Evolutionary conservation across 2,329 filamentous ascomycete species (phyloP), one percentile per base, ranked within the genome.

Genomic region (Arthrobotrys sinensis): DNA sequence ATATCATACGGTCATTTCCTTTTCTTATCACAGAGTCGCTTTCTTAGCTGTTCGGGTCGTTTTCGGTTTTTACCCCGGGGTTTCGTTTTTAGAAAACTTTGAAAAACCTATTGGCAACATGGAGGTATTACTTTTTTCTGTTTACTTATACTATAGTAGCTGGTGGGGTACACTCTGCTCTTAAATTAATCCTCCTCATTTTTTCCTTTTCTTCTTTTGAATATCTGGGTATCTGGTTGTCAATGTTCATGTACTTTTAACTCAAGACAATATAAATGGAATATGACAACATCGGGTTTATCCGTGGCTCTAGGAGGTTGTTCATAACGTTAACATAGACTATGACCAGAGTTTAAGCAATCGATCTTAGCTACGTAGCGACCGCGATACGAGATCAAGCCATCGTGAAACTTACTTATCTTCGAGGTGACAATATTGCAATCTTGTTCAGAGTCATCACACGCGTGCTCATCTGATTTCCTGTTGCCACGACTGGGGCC

Each of bases 1-100:
- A 43, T 43, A 60, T n/a, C 55, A 43, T 16, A 40, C 36, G 34
- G 36, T 60, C 36, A 60, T 60, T 60, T 60, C 36, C 32, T 60
- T 60, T 7, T 60, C 55, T 8, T 14, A 8, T 34, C 14, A 14
- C 32, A 38, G 19, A 43, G 28, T 60, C 19, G 36, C 55, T 19
- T 43, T 28, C 24, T 60, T 60, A 60, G 55, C 43, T 60, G 55
- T 60, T 28, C 43, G 55, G 55, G 55, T 60, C n/a, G 16, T 43
- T 8, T 60, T 43, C 38, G 21, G 4, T 40, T 24, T 40, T 57
- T 28, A 38, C 32, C 36, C 3, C 11, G 52, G 50, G 50, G 55
- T 40, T 60, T 60, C 55, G 36, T 43, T 60, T 43, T 60, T 55
- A 16, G 50, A 60, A 60, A 60, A 43, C 55, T 43, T n/a, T 40